Evolutionary conservation across 2,329 filamentous ascomycete genomes (phyloP), one percentile per base, ranked within the genome.

Genomic region (Pseudocercospora pini-densiflorae): DNA sequence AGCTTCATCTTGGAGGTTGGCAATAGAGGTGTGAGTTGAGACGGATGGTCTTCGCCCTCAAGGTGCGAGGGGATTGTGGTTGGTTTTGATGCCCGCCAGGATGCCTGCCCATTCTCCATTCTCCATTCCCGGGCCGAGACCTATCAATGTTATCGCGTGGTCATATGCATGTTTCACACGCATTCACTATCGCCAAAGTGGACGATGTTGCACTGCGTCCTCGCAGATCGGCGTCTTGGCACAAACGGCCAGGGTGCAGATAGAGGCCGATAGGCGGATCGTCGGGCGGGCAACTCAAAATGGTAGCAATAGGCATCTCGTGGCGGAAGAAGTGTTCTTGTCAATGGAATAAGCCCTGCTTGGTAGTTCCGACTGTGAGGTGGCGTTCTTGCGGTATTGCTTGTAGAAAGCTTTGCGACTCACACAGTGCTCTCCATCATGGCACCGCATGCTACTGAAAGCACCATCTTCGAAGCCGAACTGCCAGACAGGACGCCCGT

Each of bases 361-460:
- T 54, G 51, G 51, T 31, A 29, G 16, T 55, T 31, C 27, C n/a
- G 27, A n/a, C 16, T 19, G 51, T 55, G 23, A 33, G 10, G 51
- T 55, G 27, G 51, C 24, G 51, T 55, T 29, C 7, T 27, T 55
- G 51, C 8, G 5, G 23, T 19, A n/a, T 9, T 55, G 51, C 49
- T 27, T 53, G 49, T 8, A 14, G 23, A 53, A 53, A 43, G 55
- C 55, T 43, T 59, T 59, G 12, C 19, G 24, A 31, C n/a, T 31
- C 21, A 21, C 43, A 62, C 29, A 59, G 23, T 40, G 49, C 5
- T 55, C 23, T 47, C 21, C 19, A 54, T 19, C 33, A 72, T 72
- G 70, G 63, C 70, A 21, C 70, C 70, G 19, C 70, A 72, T 59
- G 70, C 68, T 14, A 63, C 63, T 33, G 62, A 33, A 16, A 54